Evolutionary conservation across 2,329 filamentous ascomycete genomes (phyloP).

Genomic region (Calonectria hawksworthii): DNA sequence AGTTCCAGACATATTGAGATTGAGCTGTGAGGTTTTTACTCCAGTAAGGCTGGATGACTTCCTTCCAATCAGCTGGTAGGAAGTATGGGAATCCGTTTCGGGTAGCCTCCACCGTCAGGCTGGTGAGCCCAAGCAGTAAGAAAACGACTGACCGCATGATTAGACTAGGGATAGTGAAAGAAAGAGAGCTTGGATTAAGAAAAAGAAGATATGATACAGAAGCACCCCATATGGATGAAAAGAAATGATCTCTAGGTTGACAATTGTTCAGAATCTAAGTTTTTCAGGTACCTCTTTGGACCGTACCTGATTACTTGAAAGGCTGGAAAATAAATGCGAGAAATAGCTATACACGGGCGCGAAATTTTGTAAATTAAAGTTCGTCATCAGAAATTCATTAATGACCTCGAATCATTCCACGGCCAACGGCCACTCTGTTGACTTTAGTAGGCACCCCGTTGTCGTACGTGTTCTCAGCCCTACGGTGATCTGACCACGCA

Average conservation of each 20-base stretch:
- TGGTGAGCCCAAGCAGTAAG: not conserved
- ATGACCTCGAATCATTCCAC: too few species aligned
- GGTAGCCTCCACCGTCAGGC: not conserved
- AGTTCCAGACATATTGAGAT: not conserved
- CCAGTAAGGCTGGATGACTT: not conserved
- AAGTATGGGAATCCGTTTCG: not conserved
- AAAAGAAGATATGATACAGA: not conserved
- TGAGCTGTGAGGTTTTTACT: not conserved
- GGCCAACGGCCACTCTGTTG: too few species aligned
- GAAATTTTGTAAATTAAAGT: not conserved
- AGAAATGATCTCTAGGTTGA: not conserved
- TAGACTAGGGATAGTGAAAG: not conserved
- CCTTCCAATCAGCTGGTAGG: not conserved
- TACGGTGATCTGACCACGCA: too few species aligned
- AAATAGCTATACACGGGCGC: not conserved
- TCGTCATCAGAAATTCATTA: too few species aligned
- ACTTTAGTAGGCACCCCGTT: too few species aligned
- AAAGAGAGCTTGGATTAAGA: not conserved
- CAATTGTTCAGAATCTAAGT: not conserved
- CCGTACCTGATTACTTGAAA: not conserved
- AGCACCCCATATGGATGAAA: not conserved
- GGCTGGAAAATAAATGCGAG: too few species aligned
- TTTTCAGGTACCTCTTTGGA: not conserved
- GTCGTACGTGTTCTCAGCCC: too few species aligned
- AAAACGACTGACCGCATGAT: not conserved